phyloP scores from a whole-genome alignment of 768 basidiomycete species.

The Podaxis rugospora region DNA sequence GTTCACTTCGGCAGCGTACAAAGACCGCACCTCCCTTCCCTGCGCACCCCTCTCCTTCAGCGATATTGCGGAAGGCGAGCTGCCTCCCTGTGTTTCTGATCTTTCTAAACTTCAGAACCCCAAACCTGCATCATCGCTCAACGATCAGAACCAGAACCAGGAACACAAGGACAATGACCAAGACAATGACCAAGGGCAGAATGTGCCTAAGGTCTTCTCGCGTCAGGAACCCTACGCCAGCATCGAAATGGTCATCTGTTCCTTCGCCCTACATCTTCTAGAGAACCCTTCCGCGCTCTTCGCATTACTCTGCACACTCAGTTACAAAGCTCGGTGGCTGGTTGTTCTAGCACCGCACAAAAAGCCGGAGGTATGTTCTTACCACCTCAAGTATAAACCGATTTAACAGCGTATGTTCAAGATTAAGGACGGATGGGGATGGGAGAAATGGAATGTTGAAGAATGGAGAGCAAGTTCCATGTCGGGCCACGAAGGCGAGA shows the following conservation, averaged over 20 bases:
- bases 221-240: not conserved
- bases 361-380: constrained; percentile 57
- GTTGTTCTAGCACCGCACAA: constrained; percentile 73
- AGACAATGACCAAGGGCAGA: too few species aligned
- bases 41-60: constrained; percentile 59
- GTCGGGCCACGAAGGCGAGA: constrained; percentile 37
- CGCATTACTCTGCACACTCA: constrained; percentile 59
- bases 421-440: constrained; percentile 69
- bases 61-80: constrained; percentile 53
- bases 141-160: not conserved
- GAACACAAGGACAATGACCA: not conserved
- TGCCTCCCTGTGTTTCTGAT: constrained; percentile 32
- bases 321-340: constrained; percentile 58
- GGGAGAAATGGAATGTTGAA: constrained; percentile 56
- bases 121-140: not conserved
- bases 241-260: constrained; percentile 66
- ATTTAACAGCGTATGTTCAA: constrained; percentile 17
- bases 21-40: constrained; percentile 44
- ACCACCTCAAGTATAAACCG: not conserved
- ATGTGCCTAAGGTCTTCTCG: not conserved
- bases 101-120: constrained; percentile 10
- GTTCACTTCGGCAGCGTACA: constrained; percentile 61
- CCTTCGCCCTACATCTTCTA: constrained; percentile 71
- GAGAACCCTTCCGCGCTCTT: constrained; percentile 59
- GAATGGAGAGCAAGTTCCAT: constrained; percentile 39